Evolutionary conservation across 345 rosid genomes (phyloP).

Genomic region (Citrus reticulata): DNA sequence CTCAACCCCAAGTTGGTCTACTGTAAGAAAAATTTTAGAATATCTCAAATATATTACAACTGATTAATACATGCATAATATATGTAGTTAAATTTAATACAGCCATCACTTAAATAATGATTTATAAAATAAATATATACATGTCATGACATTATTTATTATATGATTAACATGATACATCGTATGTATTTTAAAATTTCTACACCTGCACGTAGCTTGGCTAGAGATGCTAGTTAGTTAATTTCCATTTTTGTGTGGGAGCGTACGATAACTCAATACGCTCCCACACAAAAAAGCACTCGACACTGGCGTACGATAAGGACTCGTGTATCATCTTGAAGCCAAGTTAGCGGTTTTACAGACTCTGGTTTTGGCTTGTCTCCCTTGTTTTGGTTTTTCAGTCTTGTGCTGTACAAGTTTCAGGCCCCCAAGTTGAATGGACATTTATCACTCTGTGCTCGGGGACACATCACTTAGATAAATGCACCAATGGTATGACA

Average conservation of each 20-base stretch:
- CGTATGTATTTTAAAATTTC: no score
- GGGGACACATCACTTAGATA: background rate
- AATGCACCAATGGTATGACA: background rate
- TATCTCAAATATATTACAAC: no score
- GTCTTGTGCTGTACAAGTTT: conserved; percentile 8
- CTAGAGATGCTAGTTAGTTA: background rate
- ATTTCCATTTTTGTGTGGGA: no score
- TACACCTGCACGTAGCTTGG: background rate
- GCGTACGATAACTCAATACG: no score
- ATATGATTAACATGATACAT: no score
- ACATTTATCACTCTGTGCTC: background rate
- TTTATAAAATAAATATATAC: no score
- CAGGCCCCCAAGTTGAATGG: conserved; percentile 1
- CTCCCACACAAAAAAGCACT: background rate
- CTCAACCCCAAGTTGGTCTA: no score
- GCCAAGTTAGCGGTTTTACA: conserved; percentile 24
- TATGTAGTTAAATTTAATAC: no score
- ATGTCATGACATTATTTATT: no score
- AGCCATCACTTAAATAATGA: no score
- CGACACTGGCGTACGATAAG: conserved; percentile 14
- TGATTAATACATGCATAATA: no score
- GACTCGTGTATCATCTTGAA: conserved; percentile 1
- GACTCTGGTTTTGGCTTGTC: conserved; percentile 20
- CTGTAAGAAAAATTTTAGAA: no score
- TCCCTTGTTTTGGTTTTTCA: background rate